Evolutionary conservation across 2,329 filamentous ascomycete species (phyloP).

Genomic region (Arthrocladium fulminans): DNA sequence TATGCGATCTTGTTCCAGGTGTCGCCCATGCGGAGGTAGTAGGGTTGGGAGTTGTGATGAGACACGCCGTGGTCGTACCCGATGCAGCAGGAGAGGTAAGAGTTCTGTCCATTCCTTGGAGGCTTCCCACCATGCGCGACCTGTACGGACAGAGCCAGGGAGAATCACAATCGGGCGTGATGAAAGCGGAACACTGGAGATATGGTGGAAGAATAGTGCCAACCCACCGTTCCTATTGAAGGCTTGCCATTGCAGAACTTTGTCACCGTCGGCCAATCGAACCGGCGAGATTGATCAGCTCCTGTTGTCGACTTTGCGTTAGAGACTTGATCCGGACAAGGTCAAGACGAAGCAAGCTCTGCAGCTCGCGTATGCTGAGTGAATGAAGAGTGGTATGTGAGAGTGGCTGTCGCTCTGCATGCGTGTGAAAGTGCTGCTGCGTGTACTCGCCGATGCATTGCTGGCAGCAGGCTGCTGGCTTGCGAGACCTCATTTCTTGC

Average conservation of each 20-base stretch:
- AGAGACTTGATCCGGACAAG: no score
- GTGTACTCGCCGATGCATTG: constrained; percentile 67
- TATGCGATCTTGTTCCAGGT: constrained; percentile 40
- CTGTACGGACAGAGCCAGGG: not conserved
- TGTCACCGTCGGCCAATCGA: constrained; percentile 65
- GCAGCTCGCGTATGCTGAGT: no score
- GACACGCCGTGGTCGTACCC: constrained; percentile 45
- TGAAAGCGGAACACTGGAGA: constrained; percentile 35
- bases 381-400: no score
- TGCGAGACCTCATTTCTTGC: constrained; percentile 45
- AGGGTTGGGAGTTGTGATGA: constrained; percentile 38
- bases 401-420: constrained; percentile 63
- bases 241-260: constrained; percentile 63
- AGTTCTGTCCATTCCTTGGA: constrained; percentile 54
- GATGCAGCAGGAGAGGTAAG: constrained; percentile 38
- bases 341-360: no score
- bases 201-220: no score
- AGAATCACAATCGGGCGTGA: not conserved
- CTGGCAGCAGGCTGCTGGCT: constrained; percentile 65
- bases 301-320: constrained; percentile 67
- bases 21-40: constrained; percentile 37
- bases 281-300: no score
- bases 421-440: constrained; percentile 68
- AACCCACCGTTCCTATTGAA: constrained; percentile 51
- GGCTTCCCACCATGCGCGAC: constrained; percentile 63